Conservation (phyloP, 306 rosid species). For the Medicago arabica region DNA sequence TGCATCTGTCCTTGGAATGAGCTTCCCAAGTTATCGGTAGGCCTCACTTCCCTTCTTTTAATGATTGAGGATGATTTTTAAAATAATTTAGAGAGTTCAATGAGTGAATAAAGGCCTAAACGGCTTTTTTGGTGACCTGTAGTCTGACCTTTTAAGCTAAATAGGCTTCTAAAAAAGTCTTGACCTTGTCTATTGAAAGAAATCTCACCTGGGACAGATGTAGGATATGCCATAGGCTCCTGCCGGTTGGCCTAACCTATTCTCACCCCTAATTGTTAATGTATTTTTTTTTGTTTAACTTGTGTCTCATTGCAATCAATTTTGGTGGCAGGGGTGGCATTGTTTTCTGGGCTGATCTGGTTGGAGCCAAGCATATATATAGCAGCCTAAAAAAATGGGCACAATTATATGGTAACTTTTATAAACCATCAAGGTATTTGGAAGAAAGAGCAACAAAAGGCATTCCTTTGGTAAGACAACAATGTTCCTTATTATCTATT, state of each 20-base stretch:
- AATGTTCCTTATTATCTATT: conserved; percentile 1
- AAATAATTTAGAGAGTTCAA: not conserved
- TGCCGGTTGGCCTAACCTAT: no score
- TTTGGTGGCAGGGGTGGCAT: conserved; percentile 80
- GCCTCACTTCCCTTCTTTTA: conserved; percentile 12
- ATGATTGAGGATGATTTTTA: not conserved
- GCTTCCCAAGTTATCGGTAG: conserved; percentile 88
- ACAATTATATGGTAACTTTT: conserved; percentile 73
- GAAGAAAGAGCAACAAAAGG: conserved; percentile 91
- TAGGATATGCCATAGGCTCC: no score
- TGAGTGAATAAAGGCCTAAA: no score
- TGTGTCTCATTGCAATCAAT: conserved; percentile 33
- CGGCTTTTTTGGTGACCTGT: no score
- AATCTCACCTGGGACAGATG: no score
- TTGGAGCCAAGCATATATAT: conserved; percentile 83
- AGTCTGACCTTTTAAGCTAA: no score
- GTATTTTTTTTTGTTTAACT: not conserved
- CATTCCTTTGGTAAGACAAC: conserved; percentile 74
- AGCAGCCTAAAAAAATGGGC: conserved; percentile 84
- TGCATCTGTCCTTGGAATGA: conserved; percentile 96
- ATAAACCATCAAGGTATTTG: conserved; percentile 83
- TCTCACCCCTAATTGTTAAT: no score
- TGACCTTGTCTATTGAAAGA: no score
- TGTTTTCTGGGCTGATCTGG: conserved; percentile 88
- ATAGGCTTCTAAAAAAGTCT: no score